Evolutionary conservation across 345 rosid species (phyloP).

Genomic region (Eucalyptus shirleyi): DNA sequence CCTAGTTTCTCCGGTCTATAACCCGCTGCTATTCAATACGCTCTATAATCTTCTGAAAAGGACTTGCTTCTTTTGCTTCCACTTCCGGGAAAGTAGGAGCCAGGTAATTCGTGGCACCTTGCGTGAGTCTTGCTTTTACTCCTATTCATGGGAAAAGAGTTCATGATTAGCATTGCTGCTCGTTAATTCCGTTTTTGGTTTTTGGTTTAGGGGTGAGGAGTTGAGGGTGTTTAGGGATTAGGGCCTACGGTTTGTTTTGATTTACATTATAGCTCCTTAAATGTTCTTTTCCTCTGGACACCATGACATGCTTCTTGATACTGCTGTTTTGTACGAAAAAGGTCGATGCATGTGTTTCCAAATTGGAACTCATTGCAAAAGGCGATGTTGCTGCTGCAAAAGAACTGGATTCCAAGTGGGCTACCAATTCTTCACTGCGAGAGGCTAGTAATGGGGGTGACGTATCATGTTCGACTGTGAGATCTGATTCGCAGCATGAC

Average conservation of each 20-base stretch:
- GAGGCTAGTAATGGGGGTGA: conserved; percentile 31
- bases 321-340: background rate
- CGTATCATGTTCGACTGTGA: conserved; percentile 17
- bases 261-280: background rate
- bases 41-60: conserved; percentile 46
- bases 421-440: conserved; percentile 4
- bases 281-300: background rate
- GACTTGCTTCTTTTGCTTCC: conserved; percentile 59
- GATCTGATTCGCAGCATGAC: conserved; percentile 9
- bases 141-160: background rate
- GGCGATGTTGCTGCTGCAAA: conserved; percentile 74
- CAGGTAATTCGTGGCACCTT: conserved; percentile 19
- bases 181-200: background rate
- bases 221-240: background rate
- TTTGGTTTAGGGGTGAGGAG: background rate
- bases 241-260: background rate
- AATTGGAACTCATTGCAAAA: conserved; percentile 61
- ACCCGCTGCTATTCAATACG: conserved; percentile 62
- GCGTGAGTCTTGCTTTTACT: background rate
- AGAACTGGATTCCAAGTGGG: conserved; percentile 20
- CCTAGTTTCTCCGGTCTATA: conserved; percentile 58
- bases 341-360: conserved; percentile 48
- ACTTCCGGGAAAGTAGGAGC: conserved; percentile 20
- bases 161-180: background rate
- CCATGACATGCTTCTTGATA: background rate